phyloP scores from a whole-genome alignment of 2,329 filamentous ascomycete species.

The Xylaria arbuscula region DNA sequence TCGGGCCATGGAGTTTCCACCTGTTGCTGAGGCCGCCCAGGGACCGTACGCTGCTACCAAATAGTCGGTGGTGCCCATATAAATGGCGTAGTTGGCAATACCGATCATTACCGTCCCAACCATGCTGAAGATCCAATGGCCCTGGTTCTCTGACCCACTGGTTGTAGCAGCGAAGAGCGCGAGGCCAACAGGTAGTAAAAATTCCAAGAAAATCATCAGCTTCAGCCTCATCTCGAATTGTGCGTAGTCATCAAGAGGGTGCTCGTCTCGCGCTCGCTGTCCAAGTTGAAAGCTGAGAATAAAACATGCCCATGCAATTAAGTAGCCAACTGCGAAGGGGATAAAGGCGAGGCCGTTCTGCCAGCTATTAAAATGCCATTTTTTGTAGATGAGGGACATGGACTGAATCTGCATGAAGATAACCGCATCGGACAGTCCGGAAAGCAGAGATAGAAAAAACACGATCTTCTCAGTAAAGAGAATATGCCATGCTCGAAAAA shows the following conservation, averaged over 20 bases:
- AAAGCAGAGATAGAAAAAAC: slow-evolving; percentile 67
- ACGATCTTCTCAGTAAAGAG: slow-evolving; percentile 75
- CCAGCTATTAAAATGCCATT: slow-evolving; percentile 66
- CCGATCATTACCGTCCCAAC: slow-evolving; percentile 70
- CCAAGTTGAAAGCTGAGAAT: slow-evolving; percentile 62
- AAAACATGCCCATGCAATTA: slow-evolving; percentile 68
- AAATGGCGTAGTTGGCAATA: slow-evolving; percentile 72
- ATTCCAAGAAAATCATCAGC: slow-evolving; percentile 68
- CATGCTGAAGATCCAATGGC: slow-evolving; percentile 73
- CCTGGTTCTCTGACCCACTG: slow-evolving; percentile 60
- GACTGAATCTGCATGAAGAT: slow-evolving; percentile 76
- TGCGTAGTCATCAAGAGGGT: slow-evolving; percentile 63
- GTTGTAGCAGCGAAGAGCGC: slow-evolving; percentile 73
- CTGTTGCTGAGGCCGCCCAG: slow-evolving; percentile 74
- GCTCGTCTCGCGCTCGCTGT: slow-evolving; percentile 57
- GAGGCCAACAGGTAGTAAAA: slow-evolving; percentile 70
- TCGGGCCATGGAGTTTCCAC: slow-evolving; percentile 73
- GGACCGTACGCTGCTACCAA: slow-evolving; percentile 75
- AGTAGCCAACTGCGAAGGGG: slow-evolving; percentile 63
- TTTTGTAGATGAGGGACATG: slow-evolving; percentile 68
- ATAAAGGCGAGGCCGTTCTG: slow-evolving; percentile 56
- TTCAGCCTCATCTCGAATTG: slow-evolving; percentile 71
- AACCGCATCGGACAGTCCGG: slow-evolving; percentile 72
- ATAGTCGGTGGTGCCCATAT: slow-evolving; percentile 76
- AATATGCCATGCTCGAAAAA: slow-evolving; percentile 72